A percentile compares a stretch with the other conserved stretches of the same genome.
Evolutionary conservation across 441 rosid genomes (phyloP).

Genomic region (Eruca vesicaria): DNA sequence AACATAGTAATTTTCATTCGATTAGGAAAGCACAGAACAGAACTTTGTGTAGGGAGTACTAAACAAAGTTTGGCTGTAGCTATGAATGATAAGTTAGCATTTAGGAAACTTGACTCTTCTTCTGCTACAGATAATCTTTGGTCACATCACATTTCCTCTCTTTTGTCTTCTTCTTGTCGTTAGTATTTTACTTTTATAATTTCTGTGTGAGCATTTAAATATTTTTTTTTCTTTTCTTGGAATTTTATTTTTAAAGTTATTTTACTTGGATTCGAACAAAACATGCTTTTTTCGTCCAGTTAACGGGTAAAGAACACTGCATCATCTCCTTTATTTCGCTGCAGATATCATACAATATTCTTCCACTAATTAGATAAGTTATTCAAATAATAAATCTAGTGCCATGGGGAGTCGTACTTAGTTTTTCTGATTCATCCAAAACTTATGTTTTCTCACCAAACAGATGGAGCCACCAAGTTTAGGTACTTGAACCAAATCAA

Average conservation of each 20-base stretch:
- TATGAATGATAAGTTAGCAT: no score
- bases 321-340: background rate
- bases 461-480: background rate
- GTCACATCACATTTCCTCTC: background rate
- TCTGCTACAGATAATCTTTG: background rate
- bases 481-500: background rate
- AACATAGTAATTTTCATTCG: no score
- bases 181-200: background rate
- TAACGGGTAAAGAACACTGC: background rate
- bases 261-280: background rate
- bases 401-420: background rate
- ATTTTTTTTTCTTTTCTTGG: background rate
- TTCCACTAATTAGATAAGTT: background rate
- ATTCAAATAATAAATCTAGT: background rate
- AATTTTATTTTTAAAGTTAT: background rate
- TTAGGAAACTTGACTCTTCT: background rate
- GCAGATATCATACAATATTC: conserved; percentile 5
- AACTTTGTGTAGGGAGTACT: no score
- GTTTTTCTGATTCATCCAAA: background rate
- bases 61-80: no score
- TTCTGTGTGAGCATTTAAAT: background rate
- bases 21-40: no score
- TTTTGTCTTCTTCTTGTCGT: conserved; percentile 7
- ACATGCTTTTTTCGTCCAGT: background rate
- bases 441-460: background rate